Base-by-base conservation (phyloP, 352 stramenopile genomes). In the Phytophthora europaea region DNA sequence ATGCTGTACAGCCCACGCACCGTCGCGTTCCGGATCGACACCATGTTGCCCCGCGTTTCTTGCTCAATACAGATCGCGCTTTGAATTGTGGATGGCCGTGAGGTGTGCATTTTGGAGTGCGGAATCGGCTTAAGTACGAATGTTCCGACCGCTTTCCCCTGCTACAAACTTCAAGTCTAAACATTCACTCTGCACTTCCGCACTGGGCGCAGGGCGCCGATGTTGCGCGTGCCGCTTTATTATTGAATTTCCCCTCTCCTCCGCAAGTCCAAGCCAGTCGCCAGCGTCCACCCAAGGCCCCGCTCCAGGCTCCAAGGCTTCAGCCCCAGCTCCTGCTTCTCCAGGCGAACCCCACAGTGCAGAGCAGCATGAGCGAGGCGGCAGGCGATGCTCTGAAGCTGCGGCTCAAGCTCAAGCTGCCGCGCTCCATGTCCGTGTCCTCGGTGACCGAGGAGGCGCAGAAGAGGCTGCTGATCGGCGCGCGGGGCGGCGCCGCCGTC, bases 11-110 rank as follows among this genome's bases (percentile, higher is more conserved):
- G 10, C 18, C 1, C 4, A 71, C 80, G 56, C 67, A 95, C 88
- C 70, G 91, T 98, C 23, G 97, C 97, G 80, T 98, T 98, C 63
- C 97, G 91, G 75, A 99, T 99, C 55, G 92, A 98, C 68, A 99
- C 95, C 95, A 99, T 99, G 20, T 13, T 50, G 33, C 87, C 51
- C 59, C 53, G 7, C 47, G 54, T 56, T 63, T 53, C 55, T 66
- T 43, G 61, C 20, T 52, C 48, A 52, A 57, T 54, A 10, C 38
- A 53, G 67, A 64, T 75, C 58, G 61, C 36, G 56, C 36, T 60
- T 75, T 72, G 40, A 48, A 61, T 80, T 78, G 75, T 81, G 70
- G 67, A 72, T 77, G 70, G 64, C 51, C 38, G 15, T 43, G 36
- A 45, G 45, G 43, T 56, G 52, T 36, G 33, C 50, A 73, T 62